phyloP scores from a whole-genome alignment of 148 eudicot genomes.

The Tetragonia tetragonoides region DNA sequence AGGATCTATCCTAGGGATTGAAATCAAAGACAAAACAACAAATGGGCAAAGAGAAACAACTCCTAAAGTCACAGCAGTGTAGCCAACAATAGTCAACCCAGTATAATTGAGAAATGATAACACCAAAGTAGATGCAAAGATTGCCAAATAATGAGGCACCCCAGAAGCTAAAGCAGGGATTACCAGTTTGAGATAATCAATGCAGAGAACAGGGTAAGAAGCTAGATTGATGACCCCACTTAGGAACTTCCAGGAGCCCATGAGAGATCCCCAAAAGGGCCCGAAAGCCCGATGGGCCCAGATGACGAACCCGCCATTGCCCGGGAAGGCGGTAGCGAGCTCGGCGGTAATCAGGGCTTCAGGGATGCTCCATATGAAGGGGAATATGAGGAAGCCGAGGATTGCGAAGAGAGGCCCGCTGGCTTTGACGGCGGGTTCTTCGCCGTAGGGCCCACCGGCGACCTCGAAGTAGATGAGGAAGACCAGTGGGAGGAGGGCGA shows the following conservation, averaged over 20 bases:
- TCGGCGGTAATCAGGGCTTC: conserved; percentile 47
- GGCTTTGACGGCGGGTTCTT: conserved; percentile 35
- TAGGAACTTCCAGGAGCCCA: conserved; percentile 44
- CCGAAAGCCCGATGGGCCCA: conserved; percentile 42
- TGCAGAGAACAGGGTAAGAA: conserved; percentile 41
- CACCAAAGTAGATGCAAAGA: conserved; percentile 23
- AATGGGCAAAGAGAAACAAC: conserved; percentile 34
- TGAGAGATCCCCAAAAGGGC: conserved; percentile 43
- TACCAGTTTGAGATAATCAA: conserved; percentile 35
- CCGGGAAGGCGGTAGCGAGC: conserved; percentile 44
- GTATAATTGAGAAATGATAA: conserved; percentile 36
- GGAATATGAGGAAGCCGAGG: conserved; percentile 37
- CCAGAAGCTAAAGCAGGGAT: conserved; percentile 37
- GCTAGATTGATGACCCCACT: conserved; percentile 41
- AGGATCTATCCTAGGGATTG: conserved; percentile 30
- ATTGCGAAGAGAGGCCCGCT: conserved; percentile 34
- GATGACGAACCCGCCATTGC: conserved; percentile 41
- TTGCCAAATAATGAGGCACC: conserved; percentile 19
- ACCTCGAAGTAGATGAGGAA: conserved; percentile 47
- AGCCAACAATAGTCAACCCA: conserved; percentile 39
- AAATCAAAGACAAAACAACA: conserved; percentile 28
- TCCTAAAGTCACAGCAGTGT: conserved; percentile 35
- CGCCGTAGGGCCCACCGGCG: conserved; percentile 42
- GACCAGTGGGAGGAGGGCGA: conserved; percentile 35
- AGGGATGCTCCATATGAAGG: conserved; percentile 45